Evolutionary conservation across 352 stramenopile species (phyloP), one percentile per base, ranked within the genome.

Genomic region (Salisapilia sapeloensis): DNA sequence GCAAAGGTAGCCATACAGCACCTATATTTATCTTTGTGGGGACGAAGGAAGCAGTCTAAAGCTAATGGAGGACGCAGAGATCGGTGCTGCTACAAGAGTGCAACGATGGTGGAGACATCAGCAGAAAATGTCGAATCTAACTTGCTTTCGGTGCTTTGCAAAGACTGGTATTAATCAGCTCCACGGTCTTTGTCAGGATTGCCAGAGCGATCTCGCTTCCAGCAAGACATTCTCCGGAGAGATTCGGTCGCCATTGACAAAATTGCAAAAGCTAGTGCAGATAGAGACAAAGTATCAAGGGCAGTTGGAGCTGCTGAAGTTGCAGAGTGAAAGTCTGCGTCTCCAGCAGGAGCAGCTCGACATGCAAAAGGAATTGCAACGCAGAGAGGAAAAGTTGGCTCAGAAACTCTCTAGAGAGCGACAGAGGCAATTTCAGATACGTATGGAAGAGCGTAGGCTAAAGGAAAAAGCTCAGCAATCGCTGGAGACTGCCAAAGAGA

Each of bases 261-360:
- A 67, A 25, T 41, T 76, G 14, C 64, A 46, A 31, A 30, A 55
- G 10, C 48, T 80, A 4, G 50, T 72, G 28, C 62, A 70, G 33
- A 60, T 52, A 2, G 58, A 80, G 29, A 59, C 56, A 16, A 63
- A 65, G 38, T 72, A 61, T 25, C 53, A 72, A 15, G 48, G 60
- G 13, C 64, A 80, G 34, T 35, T 80, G 4, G 33, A 56, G 28
- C 17, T 64, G n/a, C 40, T 80, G 8, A 42, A 51, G 1, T 37
- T 44, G 20, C 58, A 72, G 24, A 58, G 69, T 31, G 48, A 61
- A 20, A 22, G 63, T 16, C 56, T 80, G 4, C 42, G n/a, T 0
- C 52, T 56, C 13, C 64, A 69, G 29, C 53, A 53, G 17, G 33
- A 75, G 18, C 50, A 64, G 29, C 50, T 80, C 0, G 33, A 53